phyloP scores from a whole-genome alignment of 805 yeast species.

The Candida succiphila region DNA sequence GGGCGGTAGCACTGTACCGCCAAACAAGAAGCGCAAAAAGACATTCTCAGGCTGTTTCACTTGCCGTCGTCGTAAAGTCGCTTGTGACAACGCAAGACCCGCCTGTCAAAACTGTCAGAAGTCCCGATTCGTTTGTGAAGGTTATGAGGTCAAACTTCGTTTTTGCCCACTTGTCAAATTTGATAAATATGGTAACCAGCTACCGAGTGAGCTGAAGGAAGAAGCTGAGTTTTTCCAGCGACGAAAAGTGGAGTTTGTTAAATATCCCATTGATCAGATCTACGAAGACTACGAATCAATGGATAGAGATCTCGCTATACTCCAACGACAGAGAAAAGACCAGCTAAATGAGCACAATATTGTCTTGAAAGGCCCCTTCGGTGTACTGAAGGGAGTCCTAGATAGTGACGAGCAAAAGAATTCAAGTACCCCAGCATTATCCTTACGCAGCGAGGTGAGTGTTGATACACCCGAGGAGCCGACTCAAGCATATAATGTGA shows the following conservation, averaged over 20 bases:
- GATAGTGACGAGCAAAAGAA: conserved; percentile 6
- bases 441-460: neutral
- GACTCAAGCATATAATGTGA: neutral
- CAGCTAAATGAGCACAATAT: conserved; percentile 1
- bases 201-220: conserved; percentile 20
- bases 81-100: conserved; percentile 70
- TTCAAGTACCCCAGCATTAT: neutral
- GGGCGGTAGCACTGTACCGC: too few species aligned
- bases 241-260: conserved; percentile 64
- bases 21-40: conserved; percentile 43
- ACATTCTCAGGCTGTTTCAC: conserved; percentile 87
- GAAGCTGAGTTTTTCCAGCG: conserved; percentile 52
- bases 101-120: conserved; percentile 61
- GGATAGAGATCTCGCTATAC: conserved; percentile 54
- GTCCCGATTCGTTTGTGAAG: conserved; percentile 64
- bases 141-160: conserved; percentile 70
- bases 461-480: neutral
- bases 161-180: conserved; percentile 60
- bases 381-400: conserved; percentile 53
- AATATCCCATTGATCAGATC: conserved; percentile 46
- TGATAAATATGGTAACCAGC: conserved; percentile 33
- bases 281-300: conserved; percentile 75
- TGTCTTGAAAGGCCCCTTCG: conserved; percentile 66
- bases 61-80: conserved; percentile 69
- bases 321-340: conserved; percentile 35